Evolutionary conservation across 148 eudicot genomes (phyloP), one percentile per base, ranked within the genome.

Genomic region (Cornus florida): DNA sequence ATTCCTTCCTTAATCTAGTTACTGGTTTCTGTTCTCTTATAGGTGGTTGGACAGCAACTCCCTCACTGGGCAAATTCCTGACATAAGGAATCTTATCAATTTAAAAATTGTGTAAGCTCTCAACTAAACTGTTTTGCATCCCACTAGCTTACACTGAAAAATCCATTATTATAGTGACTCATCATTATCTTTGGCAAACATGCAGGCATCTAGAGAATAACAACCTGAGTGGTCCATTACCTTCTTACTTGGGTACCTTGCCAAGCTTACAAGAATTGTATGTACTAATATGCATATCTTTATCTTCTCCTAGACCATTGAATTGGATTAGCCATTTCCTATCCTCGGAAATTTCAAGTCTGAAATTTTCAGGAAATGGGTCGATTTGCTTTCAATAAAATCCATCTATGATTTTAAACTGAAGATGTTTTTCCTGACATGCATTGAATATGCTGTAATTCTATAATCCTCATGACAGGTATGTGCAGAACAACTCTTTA

Each of bases 121-220:
- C 59, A 53, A 16, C 35, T 39, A 32, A 50, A 69, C 59, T 48
- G 50, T 66, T 75, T 33, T 16, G 67, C 53, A 38, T 78, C 68
- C 84, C 67, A 22, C 32, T 69, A 73, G 20, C 77, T 77, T 73
- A 41, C 48, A 75, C 46, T 24, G 7, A 80, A 72, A 28, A 72
- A 31, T 19, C 7, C 31, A 16, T 16, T 67, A 8, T 64, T 31
- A 53, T 28, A 67, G 73, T 31, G 64, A 50, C 38, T 56, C 73
- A 38, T 46, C 41, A 7, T 53, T 53, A 13, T 53, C 59, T 11
- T 53, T 73, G 67, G 35, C 64, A 9, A 69, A 73, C 57, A 67
- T 81, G 88, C 97, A 96, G 99, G 90, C 99, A 96, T 86, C 71
- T 96, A 56, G 99, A 96, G 88, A 92, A 90, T 90, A 96, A 96